Evolutionary conservation across 208 protist genomes (phyloP).

Genomic region (Vickermania ingenoplastis): DNA sequence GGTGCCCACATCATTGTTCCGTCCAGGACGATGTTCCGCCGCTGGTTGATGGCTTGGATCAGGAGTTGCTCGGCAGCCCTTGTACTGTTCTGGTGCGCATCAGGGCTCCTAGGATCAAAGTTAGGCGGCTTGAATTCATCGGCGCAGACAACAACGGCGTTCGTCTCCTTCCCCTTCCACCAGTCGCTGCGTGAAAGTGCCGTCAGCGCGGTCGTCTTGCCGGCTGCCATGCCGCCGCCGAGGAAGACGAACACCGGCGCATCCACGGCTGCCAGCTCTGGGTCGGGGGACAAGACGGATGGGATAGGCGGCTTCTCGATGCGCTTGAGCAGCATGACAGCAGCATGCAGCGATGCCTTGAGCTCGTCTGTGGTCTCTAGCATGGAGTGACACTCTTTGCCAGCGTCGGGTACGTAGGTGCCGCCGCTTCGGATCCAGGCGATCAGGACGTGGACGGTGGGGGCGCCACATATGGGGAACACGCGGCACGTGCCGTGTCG

Average conservation of each 20-base stretch:
- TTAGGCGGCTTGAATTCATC: conserved; percentile 70
- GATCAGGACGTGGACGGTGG: not conserved
- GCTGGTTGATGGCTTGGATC: conserved; percentile 70
- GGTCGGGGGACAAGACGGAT: not conserved
- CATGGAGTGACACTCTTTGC: not conserved
- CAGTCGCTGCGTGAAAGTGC: conserved; percentile 61
- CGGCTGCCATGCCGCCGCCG: conserved; percentile 83
- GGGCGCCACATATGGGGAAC: not conserved
- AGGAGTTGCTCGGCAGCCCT: conserved; percentile 67
- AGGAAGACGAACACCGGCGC: conserved; percentile 80
- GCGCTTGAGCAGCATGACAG: not conserved
- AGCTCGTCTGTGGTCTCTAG: not conserved
- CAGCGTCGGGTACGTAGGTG: not conserved
- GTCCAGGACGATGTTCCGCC: conserved; percentile 78
- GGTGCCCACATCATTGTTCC: conserved; percentile 88
- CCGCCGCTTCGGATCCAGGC: not conserved
- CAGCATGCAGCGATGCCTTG: not conserved
- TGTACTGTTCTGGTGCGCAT: conserved; percentile 58
- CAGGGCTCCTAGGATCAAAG: conserved; percentile 11
- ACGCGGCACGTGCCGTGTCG: not conserved
- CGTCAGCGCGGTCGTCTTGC: conserved; percentile 72
- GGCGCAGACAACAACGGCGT: conserved; percentile 71
- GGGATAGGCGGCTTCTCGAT: not conserved
- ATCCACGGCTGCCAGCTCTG: conserved; percentile 12
- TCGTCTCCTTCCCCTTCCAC: conserved; percentile 66